Conservation (phyloP, 768 basidiomycete genomes). For the Serpula lacrymans region DNA sequence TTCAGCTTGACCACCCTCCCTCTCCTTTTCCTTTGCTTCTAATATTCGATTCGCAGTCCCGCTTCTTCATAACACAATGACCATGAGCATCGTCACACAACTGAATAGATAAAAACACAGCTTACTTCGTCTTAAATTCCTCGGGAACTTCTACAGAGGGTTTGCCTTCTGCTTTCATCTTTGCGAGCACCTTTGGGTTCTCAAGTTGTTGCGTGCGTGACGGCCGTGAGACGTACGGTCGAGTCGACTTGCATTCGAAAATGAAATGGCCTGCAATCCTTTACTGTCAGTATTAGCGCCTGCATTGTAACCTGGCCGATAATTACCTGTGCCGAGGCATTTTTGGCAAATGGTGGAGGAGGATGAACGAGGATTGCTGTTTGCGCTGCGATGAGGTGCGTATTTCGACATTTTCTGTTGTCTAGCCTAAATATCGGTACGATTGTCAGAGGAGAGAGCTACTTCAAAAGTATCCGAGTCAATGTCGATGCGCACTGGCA, state of each 20-base stretch:
- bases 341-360: slow-evolving; percentile 78
- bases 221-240: slow-evolving; percentile 86
- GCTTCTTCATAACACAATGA: slow-evolving; percentile 35
- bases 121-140: slow-evolving; percentile 82
- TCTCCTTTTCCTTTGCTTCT: slow-evolving; percentile 76
- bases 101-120: slow-evolving; percentile 8
- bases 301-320: background rate
- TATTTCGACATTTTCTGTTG: slow-evolving; percentile 91
- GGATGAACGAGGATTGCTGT: slow-evolving; percentile 60
- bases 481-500: too few relatives aligned
- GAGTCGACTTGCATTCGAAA: slow-evolving; percentile 79
- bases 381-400: slow-evolving; percentile 65
- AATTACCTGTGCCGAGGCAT: slow-evolving; percentile 65
- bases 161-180: slow-evolving; percentile 65
- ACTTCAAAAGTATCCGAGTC: too few relatives aligned
- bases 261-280: slow-evolving; percentile 73
- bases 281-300: background rate
- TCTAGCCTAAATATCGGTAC: too few relatives aligned
- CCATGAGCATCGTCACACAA: background rate
- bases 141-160: slow-evolving; percentile 85
- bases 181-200: slow-evolving; percentile 65
- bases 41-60: slow-evolving; percentile 87
- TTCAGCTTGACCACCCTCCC: slow-evolving; percentile 40
- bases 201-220: slow-evolving; percentile 85
- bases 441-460: too few relatives aligned